phyloP scores from a whole-genome alignment of 768 basidiomycete genomes.

The Gyrodon lividus region DNA sequence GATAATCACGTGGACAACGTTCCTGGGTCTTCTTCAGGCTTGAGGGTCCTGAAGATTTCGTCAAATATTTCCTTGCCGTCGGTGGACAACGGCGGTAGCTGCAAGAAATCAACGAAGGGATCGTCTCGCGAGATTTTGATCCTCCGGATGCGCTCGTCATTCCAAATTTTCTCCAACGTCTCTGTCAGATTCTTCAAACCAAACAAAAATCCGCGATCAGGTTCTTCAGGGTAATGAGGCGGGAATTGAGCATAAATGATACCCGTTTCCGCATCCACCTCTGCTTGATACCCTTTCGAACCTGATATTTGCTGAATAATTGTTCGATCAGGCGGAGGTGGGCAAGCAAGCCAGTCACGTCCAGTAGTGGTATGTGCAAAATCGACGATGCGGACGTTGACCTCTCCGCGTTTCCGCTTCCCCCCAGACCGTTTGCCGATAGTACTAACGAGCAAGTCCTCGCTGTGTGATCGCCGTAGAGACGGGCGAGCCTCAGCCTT shows the following conservation, averaged over 20 bases:
- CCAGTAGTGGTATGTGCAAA: constrained; percentile 99
- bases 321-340: constrained; percentile 42
- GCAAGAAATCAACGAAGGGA: constrained; percentile 41
- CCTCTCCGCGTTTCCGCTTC: constrained; percentile 82
- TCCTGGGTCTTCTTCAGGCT: constrained; percentile 63
- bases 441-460: constrained; percentile 72
- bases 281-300: constrained; percentile 76
- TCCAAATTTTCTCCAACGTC: constrained; percentile 83
- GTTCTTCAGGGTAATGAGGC: constrained; percentile 83
- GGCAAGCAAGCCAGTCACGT: constrained; percentile 77
- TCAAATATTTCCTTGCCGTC: constrained; percentile 81
- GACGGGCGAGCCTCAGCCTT: constrained; percentile 41
- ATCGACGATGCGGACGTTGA: constrained; percentile 95
- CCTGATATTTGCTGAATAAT: constrained; percentile 49
- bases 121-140: constrained; percentile 64
- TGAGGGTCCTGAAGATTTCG: constrained; percentile 57
- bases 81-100: constrained; percentile 61
- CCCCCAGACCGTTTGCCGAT: constrained; percentile 59
- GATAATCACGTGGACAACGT: constrained; percentile 65
- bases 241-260: constrained; percentile 91
- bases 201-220: constrained; percentile 92
- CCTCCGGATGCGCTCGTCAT: constrained; percentile 72
- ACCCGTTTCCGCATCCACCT: constrained; percentile 80
- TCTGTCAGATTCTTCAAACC: constrained; percentile 81
- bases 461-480: constrained; percentile 75